phyloP scores from a whole-genome alignment of 2,329 filamentous ascomycete genomes.

The Cladobotryum mycophilum region DNA sequence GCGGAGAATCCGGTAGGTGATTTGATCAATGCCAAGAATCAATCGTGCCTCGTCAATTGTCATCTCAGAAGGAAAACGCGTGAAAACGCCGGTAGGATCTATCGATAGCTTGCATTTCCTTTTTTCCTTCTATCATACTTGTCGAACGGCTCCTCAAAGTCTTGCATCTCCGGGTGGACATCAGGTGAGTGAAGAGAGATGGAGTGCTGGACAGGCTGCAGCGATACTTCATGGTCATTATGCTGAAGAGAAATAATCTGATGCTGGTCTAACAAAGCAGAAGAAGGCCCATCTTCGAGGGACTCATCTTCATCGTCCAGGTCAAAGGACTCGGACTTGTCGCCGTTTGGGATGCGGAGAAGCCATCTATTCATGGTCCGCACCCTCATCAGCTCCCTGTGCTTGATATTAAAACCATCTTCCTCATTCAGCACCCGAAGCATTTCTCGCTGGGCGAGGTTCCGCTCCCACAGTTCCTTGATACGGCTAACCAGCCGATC shows the following conservation, averaged over 20 bases:
- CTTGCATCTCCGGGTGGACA: neutral
- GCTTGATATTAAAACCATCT: conserved; percentile 63
- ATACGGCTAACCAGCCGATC: conserved; percentile 60
- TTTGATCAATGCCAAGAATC: conserved; percentile 58
- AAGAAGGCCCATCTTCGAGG: conserved; percentile 10
- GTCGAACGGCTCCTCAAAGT: neutral
- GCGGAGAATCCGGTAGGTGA: conserved; percentile 58
- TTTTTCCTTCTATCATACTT: conserved; percentile 41
- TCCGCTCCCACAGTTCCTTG: conserved; percentile 71
- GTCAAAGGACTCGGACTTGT: conserved; percentile 34
- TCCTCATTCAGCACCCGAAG: conserved; percentile 62
- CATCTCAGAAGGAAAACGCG: conserved; percentile 75
- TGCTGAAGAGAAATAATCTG: neutral
- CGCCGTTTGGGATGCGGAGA: conserved; percentile 55
- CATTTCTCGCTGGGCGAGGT: conserved; percentile 68
- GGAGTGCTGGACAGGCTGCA: neutral
- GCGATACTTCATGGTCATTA: neutral
- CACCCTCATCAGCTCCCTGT: conserved; percentile 64
- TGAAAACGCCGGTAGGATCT: conserved; percentile 61
- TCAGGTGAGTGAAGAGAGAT: neutral
- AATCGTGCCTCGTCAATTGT: conserved; percentile 73
- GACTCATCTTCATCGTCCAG: conserved; percentile 13
- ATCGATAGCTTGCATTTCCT: conserved; percentile 63
- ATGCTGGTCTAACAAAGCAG: conserved; percentile 5
- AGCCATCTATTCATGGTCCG: conserved; percentile 63